Conservation (phyloP, 345 rosid genomes). For the Eucalyptus globulus region DNA sequence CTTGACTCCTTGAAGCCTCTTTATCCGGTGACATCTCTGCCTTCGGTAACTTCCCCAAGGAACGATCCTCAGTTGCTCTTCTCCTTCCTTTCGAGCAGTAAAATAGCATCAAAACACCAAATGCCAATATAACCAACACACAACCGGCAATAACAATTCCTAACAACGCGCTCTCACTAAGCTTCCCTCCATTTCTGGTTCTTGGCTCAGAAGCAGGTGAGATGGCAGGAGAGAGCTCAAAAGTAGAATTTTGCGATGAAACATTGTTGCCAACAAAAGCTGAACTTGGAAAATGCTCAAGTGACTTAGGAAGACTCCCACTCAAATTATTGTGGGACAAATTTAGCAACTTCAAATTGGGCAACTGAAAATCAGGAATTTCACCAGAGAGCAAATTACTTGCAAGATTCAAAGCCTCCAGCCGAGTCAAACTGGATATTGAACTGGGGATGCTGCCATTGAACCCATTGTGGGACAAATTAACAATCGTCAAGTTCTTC, state of each 20-base stretch:
- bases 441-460: constrained; percentile 18
- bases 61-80: constrained; percentile 27
- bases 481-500: constrained; percentile 11
- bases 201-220: constrained; percentile 36
- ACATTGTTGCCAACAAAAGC: constrained; percentile 57
- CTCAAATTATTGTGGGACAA: constrained; percentile 61
- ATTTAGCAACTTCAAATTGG: constrained; percentile 41
- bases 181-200: constrained; percentile 28
- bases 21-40: constrained; percentile 54
- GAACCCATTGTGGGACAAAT: constrained; percentile 21
- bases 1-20: constrained; percentile 65
- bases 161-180: constrained; percentile 6
- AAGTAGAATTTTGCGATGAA: constrained; percentile 33
- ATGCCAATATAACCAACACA: constrained; percentile 41
- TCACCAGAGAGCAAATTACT: constrained; percentile 22
- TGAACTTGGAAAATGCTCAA: constrained; percentile 55
- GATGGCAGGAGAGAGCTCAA: constrained; percentile 17
- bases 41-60: constrained; percentile 33
- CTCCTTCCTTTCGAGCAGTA: constrained; percentile 55
- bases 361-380: constrained; percentile 13
- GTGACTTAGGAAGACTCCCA: constrained; percentile 57
- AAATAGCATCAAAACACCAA: constrained; percentile 34
- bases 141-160: constrained; percentile 56
- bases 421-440: constrained; percentile 9
- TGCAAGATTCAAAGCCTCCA: constrained; percentile 9